A percentile compares a stretch with the other conserved stretches of the same genome.
These are phyloP conservation scores for Scortechinia acanthostroma DNA, from an alignment of 2,329 filamentous ascomycete genomes.

Conservation along the genomic window DNA sequence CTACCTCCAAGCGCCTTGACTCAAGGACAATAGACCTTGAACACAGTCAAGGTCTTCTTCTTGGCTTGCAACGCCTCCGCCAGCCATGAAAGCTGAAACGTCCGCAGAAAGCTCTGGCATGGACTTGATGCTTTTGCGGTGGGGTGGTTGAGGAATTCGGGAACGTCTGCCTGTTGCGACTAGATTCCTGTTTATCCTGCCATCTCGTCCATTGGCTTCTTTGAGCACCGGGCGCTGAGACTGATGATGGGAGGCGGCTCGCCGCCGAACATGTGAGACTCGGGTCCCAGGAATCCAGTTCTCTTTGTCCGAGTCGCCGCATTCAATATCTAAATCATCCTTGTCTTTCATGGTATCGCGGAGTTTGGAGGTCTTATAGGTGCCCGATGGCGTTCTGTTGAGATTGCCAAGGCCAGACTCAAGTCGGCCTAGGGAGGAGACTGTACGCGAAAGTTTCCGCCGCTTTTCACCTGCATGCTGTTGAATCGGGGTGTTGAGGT, in stretches of 20 bases:
- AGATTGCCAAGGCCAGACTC: neutral
- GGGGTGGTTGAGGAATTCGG: neutral
- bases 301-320: slow-evolving; percentile 1
- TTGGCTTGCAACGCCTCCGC: neutral
- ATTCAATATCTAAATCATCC: neutral
- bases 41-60: slow-evolving; percentile 1
- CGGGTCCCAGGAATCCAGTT: slow-evolving; percentile 1
- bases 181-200: neutral
- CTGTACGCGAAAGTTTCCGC: neutral
- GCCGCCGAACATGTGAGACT: neutral
- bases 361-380: neutral
- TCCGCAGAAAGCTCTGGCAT: neutral
- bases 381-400: neutral
- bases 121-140: neutral
- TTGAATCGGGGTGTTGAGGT: neutral
- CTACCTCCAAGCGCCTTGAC: slow-evolving; percentile 1
- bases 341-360: neutral
- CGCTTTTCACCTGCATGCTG: neutral
- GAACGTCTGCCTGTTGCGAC: neutral
- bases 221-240: neutral
- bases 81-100: neutral
- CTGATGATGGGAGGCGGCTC: neutral
- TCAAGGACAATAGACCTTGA: neutral
- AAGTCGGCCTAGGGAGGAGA: neutral
- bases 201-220: neutral